These are phyloP conservation scores for Fusarium fracticaudum DNA, from an alignment of 2,329 filamentous ascomycete genomes.

Conservation along the genomic window DNA sequence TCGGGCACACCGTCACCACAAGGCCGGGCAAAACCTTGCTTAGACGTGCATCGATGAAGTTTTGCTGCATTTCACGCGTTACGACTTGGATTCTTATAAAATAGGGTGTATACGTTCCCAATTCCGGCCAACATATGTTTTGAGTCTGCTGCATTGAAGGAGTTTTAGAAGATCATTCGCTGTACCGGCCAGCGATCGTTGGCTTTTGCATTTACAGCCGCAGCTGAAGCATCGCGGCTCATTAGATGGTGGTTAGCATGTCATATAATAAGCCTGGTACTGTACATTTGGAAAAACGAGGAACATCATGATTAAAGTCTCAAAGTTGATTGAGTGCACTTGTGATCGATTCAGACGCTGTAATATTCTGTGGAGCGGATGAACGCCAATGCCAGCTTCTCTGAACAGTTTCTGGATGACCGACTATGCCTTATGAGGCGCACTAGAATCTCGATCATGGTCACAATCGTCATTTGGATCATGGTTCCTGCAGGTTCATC, in stretches of 20 bases:
- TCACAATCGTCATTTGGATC: neutral
- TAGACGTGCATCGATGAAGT: slow-evolving; percentile 4
- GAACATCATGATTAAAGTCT: neutral
- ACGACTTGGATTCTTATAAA: slow-evolving; percentile 34
- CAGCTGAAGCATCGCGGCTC: neutral
- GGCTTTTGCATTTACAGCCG: slow-evolving; percentile 4
- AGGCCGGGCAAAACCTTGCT: slow-evolving; percentile 48
- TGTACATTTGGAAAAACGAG: slow-evolving; percentile 30
- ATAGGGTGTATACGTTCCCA: neutral
- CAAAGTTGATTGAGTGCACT: neutral
- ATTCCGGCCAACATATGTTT: neutral
- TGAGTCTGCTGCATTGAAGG: slow-evolving; percentile 3
- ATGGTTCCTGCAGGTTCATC: slow-evolving; percentile 14
- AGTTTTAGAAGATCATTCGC: slow-evolving; percentile 14
- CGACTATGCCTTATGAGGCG: neutral
- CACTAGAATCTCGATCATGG: neutral
- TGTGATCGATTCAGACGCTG: neutral
- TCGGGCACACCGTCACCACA: slow-evolving; percentile 62
- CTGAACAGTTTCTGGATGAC: neutral
- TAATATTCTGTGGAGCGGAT: neutral
- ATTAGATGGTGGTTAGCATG: slow-evolving; percentile 11
- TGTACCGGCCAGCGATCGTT: slow-evolving; percentile 1
- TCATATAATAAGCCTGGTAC: slow-evolving; percentile 25
- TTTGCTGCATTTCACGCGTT: slow-evolving; percentile 29
- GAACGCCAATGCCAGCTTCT: neutral